Percentiles rank a stretch among this genome's conserved stretches.
Conservation (phyloP, 805 yeast genomes). For the Metschnikowia colocasiae region DNA sequence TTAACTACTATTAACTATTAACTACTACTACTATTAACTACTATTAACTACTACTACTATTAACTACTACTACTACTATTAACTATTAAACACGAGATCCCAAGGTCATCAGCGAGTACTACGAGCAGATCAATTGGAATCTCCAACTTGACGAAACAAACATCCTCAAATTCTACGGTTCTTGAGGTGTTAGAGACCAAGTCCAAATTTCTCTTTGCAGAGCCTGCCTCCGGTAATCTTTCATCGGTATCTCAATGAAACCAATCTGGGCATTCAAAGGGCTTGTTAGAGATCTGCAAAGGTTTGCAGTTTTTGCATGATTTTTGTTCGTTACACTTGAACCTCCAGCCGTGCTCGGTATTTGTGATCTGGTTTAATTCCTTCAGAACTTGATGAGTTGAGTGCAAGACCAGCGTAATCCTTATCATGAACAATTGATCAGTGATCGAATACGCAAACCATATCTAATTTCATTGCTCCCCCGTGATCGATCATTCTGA, state of each 20-base stretch:
- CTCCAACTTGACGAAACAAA: conserved; percentile 66
- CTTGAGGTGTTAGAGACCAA: conserved; percentile 87
- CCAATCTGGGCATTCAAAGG: conserved; percentile 74
- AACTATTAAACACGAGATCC: conserved; percentile 41
- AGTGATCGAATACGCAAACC: conserved; percentile 71
- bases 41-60: too few species aligned
- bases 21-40: too few species aligned
- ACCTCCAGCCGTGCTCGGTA: conserved; percentile 73
- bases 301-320: conserved; percentile 82
- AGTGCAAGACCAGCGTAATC: conserved; percentile 48
- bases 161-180: conserved; percentile 82
- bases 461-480: conserved; percentile 81
- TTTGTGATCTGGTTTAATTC: conserved; percentile 60
- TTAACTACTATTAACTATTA: too few species aligned
- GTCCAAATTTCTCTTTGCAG: conserved; percentile 76
- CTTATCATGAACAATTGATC: conserved; percentile 71
- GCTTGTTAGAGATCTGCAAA: conserved; percentile 70
- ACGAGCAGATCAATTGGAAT: conserved; percentile 68
- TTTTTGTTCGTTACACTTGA: conserved; percentile 71
- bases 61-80: too few species aligned
- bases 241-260: conserved; percentile 42
- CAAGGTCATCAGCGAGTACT: conserved; percentile 58
- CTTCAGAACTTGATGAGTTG: conserved; percentile 46
- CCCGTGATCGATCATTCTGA: conserved; percentile 53
- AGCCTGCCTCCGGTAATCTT: conserved; percentile 61